phyloP scores from a whole-genome alignment of 1,284 basidiomycete genomes.

The Heterobasidion irregulare region DNA sequence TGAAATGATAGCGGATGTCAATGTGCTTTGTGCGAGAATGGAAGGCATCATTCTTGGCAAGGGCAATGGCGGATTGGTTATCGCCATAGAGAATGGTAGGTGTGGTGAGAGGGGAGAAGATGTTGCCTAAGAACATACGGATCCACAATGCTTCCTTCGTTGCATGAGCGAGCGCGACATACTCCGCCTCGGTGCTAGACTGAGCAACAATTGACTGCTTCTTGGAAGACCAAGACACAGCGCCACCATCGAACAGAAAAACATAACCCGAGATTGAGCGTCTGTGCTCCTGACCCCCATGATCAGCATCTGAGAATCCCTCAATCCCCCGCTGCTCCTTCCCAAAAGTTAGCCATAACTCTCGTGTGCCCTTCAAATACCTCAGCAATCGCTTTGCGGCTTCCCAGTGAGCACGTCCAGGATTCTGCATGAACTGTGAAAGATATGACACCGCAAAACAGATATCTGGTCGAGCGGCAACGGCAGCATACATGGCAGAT shows the following conservation, averaged over 20 bases:
- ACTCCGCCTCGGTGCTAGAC: too few species aligned
- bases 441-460: conserved; percentile 13
- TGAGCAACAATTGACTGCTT: conserved; percentile 18
- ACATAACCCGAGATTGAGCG: conserved; percentile 12
- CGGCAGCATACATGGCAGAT: conserved; percentile 11
- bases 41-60: not conserved
- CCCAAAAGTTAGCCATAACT: not conserved
- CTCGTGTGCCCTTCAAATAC: conserved; percentile 12
- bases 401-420: conserved; percentile 12
- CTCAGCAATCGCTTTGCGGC: conserved; percentile 14
- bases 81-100: not conserved
- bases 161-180: conserved; percentile 11
- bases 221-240: conserved; percentile 14
- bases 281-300: conserved; percentile 14
- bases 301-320: conserved; percentile 21
- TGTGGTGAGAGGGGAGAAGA: not conserved
- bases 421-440: conserved; percentile 11
- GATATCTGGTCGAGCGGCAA: conserved; percentile 15
- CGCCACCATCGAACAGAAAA: conserved; percentile 10
- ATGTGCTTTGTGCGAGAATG: conserved; percentile 3
- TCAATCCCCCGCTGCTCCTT: conserved; percentile 4
- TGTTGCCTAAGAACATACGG: conserved; percentile 8
- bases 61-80: not conserved
- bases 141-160: conserved; percentile 17
- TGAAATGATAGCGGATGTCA: conserved; percentile 4